These are phyloP conservation scores for Tricladium varicosporioides DNA, from an alignment of 2,329 filamentous ascomycete species.

Conservation along the genomic window DNA sequence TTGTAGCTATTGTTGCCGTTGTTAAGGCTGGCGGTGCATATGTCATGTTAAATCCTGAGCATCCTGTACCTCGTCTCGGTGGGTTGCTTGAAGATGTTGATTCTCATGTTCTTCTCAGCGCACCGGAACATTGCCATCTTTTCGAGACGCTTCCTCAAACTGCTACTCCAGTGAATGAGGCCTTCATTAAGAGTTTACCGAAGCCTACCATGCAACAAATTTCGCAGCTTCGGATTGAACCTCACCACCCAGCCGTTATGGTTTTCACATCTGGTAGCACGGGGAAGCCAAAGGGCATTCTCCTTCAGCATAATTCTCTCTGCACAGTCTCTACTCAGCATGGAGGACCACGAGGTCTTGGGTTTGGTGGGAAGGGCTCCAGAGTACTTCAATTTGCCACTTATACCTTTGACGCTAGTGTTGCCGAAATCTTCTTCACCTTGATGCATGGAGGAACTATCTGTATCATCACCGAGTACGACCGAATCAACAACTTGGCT, in stretches of 20 bases:
- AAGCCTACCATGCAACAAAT: not conserved
- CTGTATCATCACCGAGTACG: slow-evolving; percentile 24
- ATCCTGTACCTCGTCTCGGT: not conserved
- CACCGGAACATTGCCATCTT: not conserved
- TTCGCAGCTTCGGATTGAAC: not conserved
- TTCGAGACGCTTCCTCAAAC: not conserved
- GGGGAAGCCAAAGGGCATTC: slow-evolving; percentile 26
- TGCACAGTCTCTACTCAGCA: slow-evolving; percentile 9
- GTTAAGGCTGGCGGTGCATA: slow-evolving; percentile 12
- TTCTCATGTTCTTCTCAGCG: not conserved
- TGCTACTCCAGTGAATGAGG: not conserved
- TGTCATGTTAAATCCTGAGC: not conserved
- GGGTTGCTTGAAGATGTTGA: not conserved
- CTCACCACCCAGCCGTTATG: not conserved
- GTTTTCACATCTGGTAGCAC: slow-evolving; percentile 28
- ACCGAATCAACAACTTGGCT: slow-evolving; percentile 19
- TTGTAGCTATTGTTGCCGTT: slow-evolving; percentile 26
- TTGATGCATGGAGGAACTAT: slow-evolving; percentile 21
- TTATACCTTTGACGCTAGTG: slow-evolving; percentile 22
- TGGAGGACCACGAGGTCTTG: slow-evolving; percentile 1
- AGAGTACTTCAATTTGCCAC: slow-evolving; percentile 23
- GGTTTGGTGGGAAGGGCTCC: not conserved
- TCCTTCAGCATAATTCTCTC: slow-evolving; percentile 17
- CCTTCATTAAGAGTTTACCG: not conserved
- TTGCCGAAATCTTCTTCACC: slow-evolving; percentile 21